Conservation (phyloP, 2,329 filamentous ascomycete genomes). For the Thielaviopsis populi region DNA sequence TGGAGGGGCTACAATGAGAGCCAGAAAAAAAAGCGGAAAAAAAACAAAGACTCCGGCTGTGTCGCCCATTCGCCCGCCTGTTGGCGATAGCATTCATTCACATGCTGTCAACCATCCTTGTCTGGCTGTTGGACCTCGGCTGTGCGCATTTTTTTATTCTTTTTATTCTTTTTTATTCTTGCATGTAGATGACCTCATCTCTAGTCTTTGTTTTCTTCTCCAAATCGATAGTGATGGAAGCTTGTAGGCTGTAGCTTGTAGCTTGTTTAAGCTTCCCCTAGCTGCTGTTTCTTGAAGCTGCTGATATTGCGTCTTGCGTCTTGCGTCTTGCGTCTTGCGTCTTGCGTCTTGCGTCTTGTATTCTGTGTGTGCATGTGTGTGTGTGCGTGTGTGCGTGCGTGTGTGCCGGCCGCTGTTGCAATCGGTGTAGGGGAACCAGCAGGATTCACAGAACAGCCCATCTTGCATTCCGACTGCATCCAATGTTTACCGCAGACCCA, state of each 20-base stretch:
- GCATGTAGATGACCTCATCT: not conserved
- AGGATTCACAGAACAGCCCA: too few species aligned
- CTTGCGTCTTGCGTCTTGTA: too few species aligned
- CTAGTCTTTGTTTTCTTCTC: not conserved
- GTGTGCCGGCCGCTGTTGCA: too few species aligned
- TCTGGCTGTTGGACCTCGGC: not conserved
- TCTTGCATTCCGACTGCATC: not conserved
- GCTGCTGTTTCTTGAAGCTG: not conserved
- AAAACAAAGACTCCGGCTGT: too few species aligned
- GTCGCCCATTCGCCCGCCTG: not conserved
- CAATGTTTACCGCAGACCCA: not conserved
- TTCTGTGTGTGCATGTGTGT: too few species aligned
- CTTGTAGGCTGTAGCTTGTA: not conserved
- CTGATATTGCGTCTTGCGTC: too few species aligned
- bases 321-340: too few species aligned
- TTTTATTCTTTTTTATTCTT: too few species aligned
- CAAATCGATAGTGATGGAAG: not conserved
- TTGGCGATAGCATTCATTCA: not conserved
- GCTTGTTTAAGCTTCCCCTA: not conserved
- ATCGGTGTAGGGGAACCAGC: too few species aligned
- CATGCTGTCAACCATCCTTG: not conserved
- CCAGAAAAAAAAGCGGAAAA: not conserved
- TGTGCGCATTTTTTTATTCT: slow-evolving; percentile 2
- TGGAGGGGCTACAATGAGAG: not conserved
- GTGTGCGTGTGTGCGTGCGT: too few species aligned